Base-by-base conservation (phyloP, 2,329 filamentous ascomycete genomes). In the Coccinonectria pachysandricola region DNA sequence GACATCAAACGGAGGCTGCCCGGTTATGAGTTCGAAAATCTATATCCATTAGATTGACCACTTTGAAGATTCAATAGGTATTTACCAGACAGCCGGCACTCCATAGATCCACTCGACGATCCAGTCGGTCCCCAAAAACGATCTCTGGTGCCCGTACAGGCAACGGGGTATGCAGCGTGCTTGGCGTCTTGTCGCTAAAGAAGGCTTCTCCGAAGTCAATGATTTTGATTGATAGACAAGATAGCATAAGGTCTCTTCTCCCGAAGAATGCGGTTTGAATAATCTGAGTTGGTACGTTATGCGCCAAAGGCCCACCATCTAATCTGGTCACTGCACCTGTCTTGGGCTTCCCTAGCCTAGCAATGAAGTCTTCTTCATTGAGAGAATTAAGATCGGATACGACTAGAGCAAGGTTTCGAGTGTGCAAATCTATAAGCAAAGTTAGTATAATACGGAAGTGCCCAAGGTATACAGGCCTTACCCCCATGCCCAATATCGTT, bases 21-120 rank as follows among this genome's bases (percentile, higher is more conserved):
- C 43, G 2, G 42, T 39, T n/a, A 41, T 13, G 4, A 45, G 36
- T 30, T 45, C 42, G 10, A 45, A 45, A 2, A 45, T 12, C 43
- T 42, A 16, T 0, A 3, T 7, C 3, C 8, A n/a, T 40, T 23
- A 37, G 28, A 8, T 13, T 9, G 4, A 8, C 0, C 4, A 2
- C n/a, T n/a, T 28, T 3, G 4, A 13, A n/a, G 0, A 6, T 2
- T 9, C 19, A 7, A 11, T 7, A 8, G 8, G 7, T 8, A 8
- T 12, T 23, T 36, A 46, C 38, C 25, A 45, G 7, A 17, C 43
- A 46, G 0, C 32, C 40, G 5, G 28, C 26, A 10, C 38, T 37
- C 39, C 42, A 46, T 6, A 45, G 11, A 15, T 45, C 42, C 2
- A 42, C 40, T 17, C 35, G 36, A 16, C 10, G 12, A 19, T 46